These are phyloP conservation scores for Cordyceps fumosorosea DNA, from an alignment of 2,329 filamentous ascomycete species.

Conservation along the genomic window DNA sequence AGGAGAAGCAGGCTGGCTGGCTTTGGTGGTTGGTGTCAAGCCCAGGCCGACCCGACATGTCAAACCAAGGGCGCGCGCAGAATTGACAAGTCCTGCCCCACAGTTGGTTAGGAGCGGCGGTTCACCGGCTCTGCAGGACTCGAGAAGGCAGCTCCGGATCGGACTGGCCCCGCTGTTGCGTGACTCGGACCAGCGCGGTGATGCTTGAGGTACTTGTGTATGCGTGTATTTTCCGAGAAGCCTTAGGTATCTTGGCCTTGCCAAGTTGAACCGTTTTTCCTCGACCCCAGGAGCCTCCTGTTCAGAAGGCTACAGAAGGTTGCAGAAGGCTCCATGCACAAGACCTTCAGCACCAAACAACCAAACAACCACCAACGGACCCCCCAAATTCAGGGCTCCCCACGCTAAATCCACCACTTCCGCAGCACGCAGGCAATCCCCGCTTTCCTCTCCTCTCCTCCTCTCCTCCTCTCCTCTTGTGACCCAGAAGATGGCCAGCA, in stretches of 20 bases:
- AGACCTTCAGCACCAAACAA: not conserved
- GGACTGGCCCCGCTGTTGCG: constrained; percentile 2
- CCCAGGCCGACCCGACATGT: no score
- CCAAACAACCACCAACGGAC: not conserved
- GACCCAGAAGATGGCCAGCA: not conserved
- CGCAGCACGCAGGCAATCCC: not conserved
- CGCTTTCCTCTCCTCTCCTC: not conserved
- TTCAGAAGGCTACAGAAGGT: no score
- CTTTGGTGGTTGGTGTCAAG: not conserved
- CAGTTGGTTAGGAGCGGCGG: constrained; percentile 13
- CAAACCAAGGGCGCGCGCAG: constrained; percentile 31
- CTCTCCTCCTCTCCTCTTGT: not conserved
- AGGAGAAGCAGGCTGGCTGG: no score
- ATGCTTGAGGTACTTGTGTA: not conserved
- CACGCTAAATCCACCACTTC: not conserved
- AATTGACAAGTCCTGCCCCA: constrained; percentile 24
- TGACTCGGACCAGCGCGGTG: not conserved
- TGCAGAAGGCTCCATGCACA: no score
- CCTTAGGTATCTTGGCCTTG: not conserved
- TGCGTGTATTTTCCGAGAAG: not conserved
- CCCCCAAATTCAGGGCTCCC: not conserved
- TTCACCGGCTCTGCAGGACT: no score
- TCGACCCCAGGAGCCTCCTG: no score
- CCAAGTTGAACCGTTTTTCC: no score
- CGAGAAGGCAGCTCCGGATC: constrained; percentile 3